A percentile compares a stretch with the other conserved stretches of the same genome.
Evolutionary conservation across 225 moss, liverwort and hornwort genomes (phyloP).

Genomic region (Antitrichia curtipendula): DNA sequence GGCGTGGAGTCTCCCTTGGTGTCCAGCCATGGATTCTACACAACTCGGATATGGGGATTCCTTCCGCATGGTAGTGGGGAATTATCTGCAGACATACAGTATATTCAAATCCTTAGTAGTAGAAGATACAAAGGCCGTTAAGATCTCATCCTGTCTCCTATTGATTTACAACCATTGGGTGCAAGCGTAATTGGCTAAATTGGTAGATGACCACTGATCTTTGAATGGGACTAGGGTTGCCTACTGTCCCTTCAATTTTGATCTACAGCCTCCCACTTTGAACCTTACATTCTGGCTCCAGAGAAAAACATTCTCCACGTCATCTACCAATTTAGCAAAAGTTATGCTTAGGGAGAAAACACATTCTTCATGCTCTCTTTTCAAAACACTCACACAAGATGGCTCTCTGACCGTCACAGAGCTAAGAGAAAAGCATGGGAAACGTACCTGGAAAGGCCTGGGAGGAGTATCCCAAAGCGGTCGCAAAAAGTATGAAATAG

Average conservation of each 20-base stretch:
- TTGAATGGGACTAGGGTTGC: background rate
- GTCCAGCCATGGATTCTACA: constrained; percentile 71
- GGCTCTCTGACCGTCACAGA: background rate
- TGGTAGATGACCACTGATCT: background rate
- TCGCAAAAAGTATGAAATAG: constrained; percentile 44
- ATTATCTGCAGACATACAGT: constrained; percentile 10
- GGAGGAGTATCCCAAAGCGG: constrained; percentile 72
- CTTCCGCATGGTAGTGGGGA: constrained; percentile 57
- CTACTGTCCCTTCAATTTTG: background rate
- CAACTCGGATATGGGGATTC: constrained; percentile 25
- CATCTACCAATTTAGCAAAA: background rate
- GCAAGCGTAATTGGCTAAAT: background rate
- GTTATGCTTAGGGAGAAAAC: background rate
- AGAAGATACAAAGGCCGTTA: background rate
- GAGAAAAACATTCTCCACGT: background rate
- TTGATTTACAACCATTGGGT: background rate
- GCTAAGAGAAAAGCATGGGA: background rate
- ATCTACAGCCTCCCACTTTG: background rate
- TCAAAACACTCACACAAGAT: background rate
- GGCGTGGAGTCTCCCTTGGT: constrained; percentile 33
- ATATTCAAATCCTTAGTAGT: background rate
- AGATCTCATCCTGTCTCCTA: background rate
- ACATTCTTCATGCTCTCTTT: background rate
- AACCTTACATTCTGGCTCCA: background rate
- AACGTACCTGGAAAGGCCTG: constrained; percentile 25